Base-by-base conservation (phyloP, 2,329 filamentous ascomycete species). In the Fusarium anthophilum region DNA sequence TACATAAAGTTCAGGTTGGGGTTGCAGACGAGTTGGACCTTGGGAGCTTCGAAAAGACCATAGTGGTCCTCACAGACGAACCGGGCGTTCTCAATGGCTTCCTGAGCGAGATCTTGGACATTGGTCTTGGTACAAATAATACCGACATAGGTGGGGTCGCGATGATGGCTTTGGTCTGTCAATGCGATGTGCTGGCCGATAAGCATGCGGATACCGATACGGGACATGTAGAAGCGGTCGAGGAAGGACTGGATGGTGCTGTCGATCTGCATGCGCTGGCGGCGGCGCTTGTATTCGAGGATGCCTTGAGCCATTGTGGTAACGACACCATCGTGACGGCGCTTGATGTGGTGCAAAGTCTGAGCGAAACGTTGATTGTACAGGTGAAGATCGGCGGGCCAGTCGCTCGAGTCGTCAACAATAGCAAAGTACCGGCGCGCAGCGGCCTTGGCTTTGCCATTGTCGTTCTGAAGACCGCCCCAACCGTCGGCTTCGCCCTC, bases 51-150 rank as follows among this genome's bases (percentile, higher is more conserved):
- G 79, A 98, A 99, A 17, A 99, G 87, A 70, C 96, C 96, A 81
- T 98, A 99, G 84, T 98, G 96, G 81, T 98, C 96, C 83, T 99
- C 96, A 81, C 96, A 99, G 39, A 99, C 96, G 80, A 98, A 99
- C n/a, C 96, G 91, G 47, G 96, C 96, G 79, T 99, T 99, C 81
- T 98, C 96, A 79, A 99, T 98, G 69, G 96, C 96, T 84, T 99
- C 96, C 80, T 98, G 92, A 8, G 96, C 96, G 55, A 99, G 90
- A 77, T 99, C 96, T 66, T 91, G 91, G 44, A 99, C 96, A 79
- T 98, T 99, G 32, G 96, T 98, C 86, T 97, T 98, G 69, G 96
- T 99, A 87, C 96, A 99, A 80, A 99, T 99, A 76, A 99, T 98
- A 73, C 96, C 96, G 76, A 99, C 96, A 80, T 99, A 98, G 70